These are phyloP conservation scores for Phytophthora tubulina DNA, from an alignment of 352 stramenopile genomes.

Conservation along the genomic window DNA sequence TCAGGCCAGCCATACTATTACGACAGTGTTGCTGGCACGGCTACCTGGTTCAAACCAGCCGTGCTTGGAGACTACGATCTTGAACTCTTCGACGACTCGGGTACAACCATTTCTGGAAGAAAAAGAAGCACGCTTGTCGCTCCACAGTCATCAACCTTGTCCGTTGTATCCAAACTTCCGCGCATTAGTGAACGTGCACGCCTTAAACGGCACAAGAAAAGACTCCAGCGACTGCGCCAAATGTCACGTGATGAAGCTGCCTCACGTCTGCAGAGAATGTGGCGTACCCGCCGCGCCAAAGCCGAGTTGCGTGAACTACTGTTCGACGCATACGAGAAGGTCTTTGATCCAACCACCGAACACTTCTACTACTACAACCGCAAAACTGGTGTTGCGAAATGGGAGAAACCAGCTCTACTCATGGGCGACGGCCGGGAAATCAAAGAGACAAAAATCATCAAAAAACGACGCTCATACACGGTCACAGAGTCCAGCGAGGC, in stretches of 20 bases:
- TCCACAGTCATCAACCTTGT: conserved; percentile 12
- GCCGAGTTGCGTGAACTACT: conserved; percentile 51
- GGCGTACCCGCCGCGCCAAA: conserved; percentile 51
- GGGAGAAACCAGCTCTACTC: conserved; percentile 67
- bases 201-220: conserved; percentile 70
- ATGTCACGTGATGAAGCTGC: conserved; percentile 67
- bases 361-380: conserved; percentile 87
- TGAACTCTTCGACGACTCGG: conserved; percentile 40
- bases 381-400: conserved; percentile 70
- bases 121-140: conserved; percentile 29
- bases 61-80: conserved; percentile 68
- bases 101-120: conserved; percentile 22
- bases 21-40: conserved; percentile 53
- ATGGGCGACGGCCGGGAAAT: conserved; percentile 46
- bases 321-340: conserved; percentile 74
- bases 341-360: conserved; percentile 69
- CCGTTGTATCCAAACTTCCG: conserved; percentile 17
- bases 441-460: conserved; percentile 51
- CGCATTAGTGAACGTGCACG: conserved; percentile 65
- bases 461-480: conserved; percentile 50
- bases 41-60: conserved; percentile 71
- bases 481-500: conserved; percentile 61
- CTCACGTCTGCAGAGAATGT: conserved; percentile 61
- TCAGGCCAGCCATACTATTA: conserved; percentile 71
- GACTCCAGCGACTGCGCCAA: conserved; percentile 65